Base-by-base conservation (phyloP, 2,329 filamentous ascomycete species). In the Ambrosiella cleistominuta region DNA sequence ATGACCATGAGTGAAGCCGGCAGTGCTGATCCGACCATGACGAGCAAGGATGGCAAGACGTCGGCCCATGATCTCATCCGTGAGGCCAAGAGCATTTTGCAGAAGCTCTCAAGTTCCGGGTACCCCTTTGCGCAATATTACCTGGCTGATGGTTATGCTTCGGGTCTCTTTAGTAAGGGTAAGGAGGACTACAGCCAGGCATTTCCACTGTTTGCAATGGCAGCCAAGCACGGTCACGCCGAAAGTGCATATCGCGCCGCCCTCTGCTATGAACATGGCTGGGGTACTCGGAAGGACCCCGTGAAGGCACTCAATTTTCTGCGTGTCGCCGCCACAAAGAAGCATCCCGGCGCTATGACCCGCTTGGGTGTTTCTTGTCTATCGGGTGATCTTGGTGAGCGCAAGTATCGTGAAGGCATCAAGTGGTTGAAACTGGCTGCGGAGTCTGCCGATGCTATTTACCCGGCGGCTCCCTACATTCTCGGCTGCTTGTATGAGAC, bases 91-190 rank as follows among this genome's bases (percentile, higher is more conserved):
- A 82, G 83, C 61, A 96, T 97, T 65, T 73, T 98, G 50, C 88
- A 94, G 70, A 85, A 83, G 62, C 77, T 97, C 56, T 79, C 90
- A 15, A 91, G 90, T 70, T 83, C 82, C 60, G 88, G 88, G 51
- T 96, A 96, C 68, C 93, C 93, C 0, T 97, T 96, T 69, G 93
- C 93, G 2, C 93, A 98, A 69, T 98, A 98, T 72, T 97, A 97
- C 68, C 81, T 98, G 11, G 93, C 83, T 17, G 93, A 98, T 67
- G 93, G 93, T 1, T 95, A 88, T 67, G 88, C 89, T 1, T 96
- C 91, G 5, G 93, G 93, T 0, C 75, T 98, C 27, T 97, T 98
- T 71, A 95, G 82, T 72, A 97, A 96, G 70, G 88, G 88, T 62
- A 94, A 91, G 67, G 83, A 88, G 65, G 93, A 98, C 68, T 85